Conservation (phyloP, 1,284 basidiomycete species). For the Trametes polyzona region DNA sequence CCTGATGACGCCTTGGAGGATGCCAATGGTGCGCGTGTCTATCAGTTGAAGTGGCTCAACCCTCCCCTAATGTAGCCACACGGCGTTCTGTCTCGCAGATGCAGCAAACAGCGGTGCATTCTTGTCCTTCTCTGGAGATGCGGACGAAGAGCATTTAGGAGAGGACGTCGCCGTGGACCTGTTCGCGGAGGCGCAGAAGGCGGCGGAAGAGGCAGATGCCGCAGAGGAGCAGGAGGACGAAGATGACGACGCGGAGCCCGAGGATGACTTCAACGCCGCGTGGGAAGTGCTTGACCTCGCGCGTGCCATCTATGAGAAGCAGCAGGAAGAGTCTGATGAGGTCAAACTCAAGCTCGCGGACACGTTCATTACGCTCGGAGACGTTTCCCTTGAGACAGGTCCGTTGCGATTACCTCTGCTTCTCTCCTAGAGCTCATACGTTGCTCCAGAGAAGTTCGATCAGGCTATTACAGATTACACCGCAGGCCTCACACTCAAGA, state of each 20-base stretch:
- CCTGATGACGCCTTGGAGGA: conserved; percentile 54
- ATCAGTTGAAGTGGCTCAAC: not conserved
- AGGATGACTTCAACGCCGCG: conserved; percentile 93
- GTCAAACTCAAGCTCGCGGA: conserved; percentile 80
- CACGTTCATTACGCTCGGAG: conserved; percentile 82
- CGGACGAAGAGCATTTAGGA: conserved; percentile 48
- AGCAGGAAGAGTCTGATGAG: conserved; percentile 58
- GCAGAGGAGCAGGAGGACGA: conserved; percentile 54
- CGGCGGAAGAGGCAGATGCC: conserved; percentile 49
- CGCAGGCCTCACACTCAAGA: conserved; percentile 73
- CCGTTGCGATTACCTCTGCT: conserved; percentile 25
- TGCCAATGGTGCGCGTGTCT: conserved; percentile 32
- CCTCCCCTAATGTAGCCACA: not conserved
- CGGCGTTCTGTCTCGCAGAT: conserved; percentile 24
- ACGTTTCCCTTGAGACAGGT: conserved; percentile 91
- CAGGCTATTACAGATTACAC: conserved; percentile 87
- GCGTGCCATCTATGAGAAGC: conserved; percentile 78
- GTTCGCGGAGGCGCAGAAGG: conserved; percentile 56
- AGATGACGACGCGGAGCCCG: conserved; percentile 73
- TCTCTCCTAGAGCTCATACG: not conserved
- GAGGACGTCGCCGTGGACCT: conserved; percentile 60
- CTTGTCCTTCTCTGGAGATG: conserved; percentile 77
- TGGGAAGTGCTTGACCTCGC: conserved; percentile 94
- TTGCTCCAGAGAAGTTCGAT: conserved; percentile 82
- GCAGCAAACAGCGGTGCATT: conserved; percentile 54